Base-by-base conservation (phyloP, 192 early-diverging fungal genomes). In the Paraglomus occultum region DNA sequence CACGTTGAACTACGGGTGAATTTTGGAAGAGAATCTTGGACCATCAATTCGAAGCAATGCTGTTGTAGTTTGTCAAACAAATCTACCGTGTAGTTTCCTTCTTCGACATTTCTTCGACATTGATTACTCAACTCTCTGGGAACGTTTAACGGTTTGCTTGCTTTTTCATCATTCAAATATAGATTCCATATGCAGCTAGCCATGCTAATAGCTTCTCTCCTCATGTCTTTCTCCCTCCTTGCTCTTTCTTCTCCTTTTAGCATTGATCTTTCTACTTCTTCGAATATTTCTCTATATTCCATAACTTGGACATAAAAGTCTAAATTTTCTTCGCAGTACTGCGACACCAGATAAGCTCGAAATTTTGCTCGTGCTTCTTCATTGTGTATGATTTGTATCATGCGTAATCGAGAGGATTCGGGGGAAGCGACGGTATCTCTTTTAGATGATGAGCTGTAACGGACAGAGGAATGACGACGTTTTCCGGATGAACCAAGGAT, bases 11-110 rank as follows among this genome's bases (percentile, higher is more conserved):
- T 69, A 23, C 67, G 51, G 12, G 44, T 46, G 38, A 69, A 69
- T 57, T 69, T 69, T 48, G 67, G 67, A n/a, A 69, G 22, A 38
- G 67, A 69, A 69, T 69, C 67, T 57, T 69, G 67, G 38, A 69
- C 42, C 67, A 69, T 69, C 22, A 69, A 31, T 31, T 46, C 67
- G 38, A 69, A 69, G 49, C 67, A 69, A 69, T 69, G 67, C 58
- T 69, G 53, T 69, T 69, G 67, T 8, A 69, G 20, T 69, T 69
- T 69, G 58, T 69, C 67, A 57, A 69, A 69, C 58, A 57, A 31
- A 69, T 69, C 54, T 7, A 38, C 39, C 0, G 18, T 57, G 48
- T 20, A 58, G 0, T 5, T 17, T 31, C 48, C 47, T 43, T n/a
- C 1, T 38, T 55, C 53, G 4, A 69, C 58, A 49, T 69, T 45